Percentiles rank a stretch among this genome's conserved stretches.
These are phyloP conservation scores for Chrysosporium keratinophilum DNA, from an alignment of 2,329 filamentous ascomycete genomes.

Conservation along the genomic window DNA sequence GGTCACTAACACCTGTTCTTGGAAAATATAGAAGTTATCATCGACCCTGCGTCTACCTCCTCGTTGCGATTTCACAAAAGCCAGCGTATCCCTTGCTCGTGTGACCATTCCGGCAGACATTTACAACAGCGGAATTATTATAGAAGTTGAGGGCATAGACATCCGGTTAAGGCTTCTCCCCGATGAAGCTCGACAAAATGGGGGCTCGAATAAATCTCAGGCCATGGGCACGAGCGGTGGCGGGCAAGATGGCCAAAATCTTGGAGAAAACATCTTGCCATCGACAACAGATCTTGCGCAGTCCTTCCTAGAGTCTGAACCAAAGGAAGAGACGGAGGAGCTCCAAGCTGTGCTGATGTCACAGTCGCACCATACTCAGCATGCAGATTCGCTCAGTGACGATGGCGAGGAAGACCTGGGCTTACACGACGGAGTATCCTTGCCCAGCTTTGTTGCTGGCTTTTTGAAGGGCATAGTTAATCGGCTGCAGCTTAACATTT, in stretches of 20 bases:
- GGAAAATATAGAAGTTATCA: constrained; percentile 61
- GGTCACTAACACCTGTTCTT: constrained; percentile 1
- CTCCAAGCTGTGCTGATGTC: constrained; percentile 48
- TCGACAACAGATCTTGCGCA: constrained; percentile 50
- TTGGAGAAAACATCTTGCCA: constrained; percentile 32
- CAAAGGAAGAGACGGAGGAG: constrained; percentile 47
- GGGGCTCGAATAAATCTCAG: not conserved
- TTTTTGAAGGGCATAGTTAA: constrained; percentile 51
- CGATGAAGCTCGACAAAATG: constrained; percentile 19
- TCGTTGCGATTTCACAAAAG: constrained; percentile 59
- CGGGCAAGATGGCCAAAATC: not conserved
- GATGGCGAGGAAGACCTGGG: constrained; percentile 45
- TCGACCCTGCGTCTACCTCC: constrained; percentile 63
- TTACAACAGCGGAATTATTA: constrained; percentile 68
- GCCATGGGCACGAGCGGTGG: not conserved
- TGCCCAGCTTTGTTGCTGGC: constrained; percentile 50
- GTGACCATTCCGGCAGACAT: constrained; percentile 81
- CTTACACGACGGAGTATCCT: constrained; percentile 43
- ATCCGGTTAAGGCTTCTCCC: constrained; percentile 51
- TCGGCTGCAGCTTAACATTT: constrained; percentile 45
- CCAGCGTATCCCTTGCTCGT: constrained; percentile 64
- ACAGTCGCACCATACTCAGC: constrained; percentile 40
- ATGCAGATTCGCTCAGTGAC: constrained; percentile 39
- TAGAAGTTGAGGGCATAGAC: constrained; percentile 73
- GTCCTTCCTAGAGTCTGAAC: constrained; percentile 51